Evolutionary conservation across 1,139 yeast genomes (phyloP), one percentile per base, ranked within the genome.

Genomic region (Zygoascus hellenicus): DNA sequence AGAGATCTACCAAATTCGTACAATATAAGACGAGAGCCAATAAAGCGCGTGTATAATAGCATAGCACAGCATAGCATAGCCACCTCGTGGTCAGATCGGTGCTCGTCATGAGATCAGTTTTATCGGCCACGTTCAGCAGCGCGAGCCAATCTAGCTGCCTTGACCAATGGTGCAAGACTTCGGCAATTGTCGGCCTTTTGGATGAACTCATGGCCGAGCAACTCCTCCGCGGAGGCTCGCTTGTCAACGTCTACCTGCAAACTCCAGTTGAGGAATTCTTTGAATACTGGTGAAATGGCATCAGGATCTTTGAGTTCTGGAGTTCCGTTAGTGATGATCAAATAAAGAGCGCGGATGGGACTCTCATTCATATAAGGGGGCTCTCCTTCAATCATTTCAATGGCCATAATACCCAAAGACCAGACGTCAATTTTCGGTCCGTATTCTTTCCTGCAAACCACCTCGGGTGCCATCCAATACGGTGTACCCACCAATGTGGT

Each of bases 381-480:
- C 67, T 92, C 98, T 31, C 98, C 97, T 67, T 92, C 97, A 56
- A 92, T 87, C 98, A 92, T 92, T 67, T 92, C 98, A 61, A 92
- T 89, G 15, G 90, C 82, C 98, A 92, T 92, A 56, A 92, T 92
- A 54, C 98, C 98, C 54, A 92, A 71, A 10, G 96, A 87, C 98
- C 98, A 92, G 45, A 94, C 83, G 67, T 92, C 98, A 48, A 92
- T 96, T 67, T 94, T 90, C 36, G 97, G 95, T 1, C 97, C 98
- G 64, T 92, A 92, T 59, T 89, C 96, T 63, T 90, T 89, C 55
- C 96, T 75, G 9, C 89, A 80, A 16, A 92, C 96, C 49, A 92
- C 96, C 67, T 92, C 98, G 1, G 98, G 98, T 0, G 98, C 98
- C 98, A 92, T 92, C 98, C 98, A 92, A 65, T 92, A 92, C 4